phyloP scores from a whole-genome alignment of 139 green algal genomes.

The Asterochloris sp. region DNA sequence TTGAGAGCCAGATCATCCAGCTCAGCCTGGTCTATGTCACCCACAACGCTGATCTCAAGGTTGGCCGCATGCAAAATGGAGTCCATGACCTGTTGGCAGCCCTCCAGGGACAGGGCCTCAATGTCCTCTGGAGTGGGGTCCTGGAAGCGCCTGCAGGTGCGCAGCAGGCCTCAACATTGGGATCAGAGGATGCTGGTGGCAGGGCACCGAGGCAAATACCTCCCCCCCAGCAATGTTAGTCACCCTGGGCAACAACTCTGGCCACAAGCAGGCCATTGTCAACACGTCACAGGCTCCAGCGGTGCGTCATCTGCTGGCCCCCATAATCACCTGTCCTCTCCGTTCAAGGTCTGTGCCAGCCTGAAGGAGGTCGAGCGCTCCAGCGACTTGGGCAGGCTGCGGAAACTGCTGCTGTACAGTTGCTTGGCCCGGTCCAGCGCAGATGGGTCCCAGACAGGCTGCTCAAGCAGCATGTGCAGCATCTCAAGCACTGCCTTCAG shows the following conservation, averaged over 20 bases:
- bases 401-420: conserved; percentile 68
- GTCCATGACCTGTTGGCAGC: conserved; percentile 58
- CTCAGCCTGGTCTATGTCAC: conserved; percentile 86
- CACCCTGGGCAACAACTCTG: no score
- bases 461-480: conserved; percentile 52
- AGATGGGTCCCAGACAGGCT: conserved; percentile 61
- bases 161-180: no score
- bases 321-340: no score
- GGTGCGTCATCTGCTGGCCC: no score
- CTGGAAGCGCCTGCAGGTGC: conserved; percentile 58
- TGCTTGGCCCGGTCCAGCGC: conserved; percentile 80
- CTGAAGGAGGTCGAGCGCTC: conserved; percentile 70
- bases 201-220: no score
- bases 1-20: conserved; percentile 57
- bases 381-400: conserved; percentile 76
- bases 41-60: conserved; percentile 82
- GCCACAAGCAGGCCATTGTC: no score
- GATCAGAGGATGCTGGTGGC: no score
- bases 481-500: conserved; percentile 48
- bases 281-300: no score
- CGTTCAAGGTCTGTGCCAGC: conserved; percentile 29
- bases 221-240: no score
- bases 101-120: conserved; percentile 79
- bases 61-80: conserved; percentile 62
- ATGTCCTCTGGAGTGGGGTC: conserved; percentile 82